phyloP scores from a whole-genome alignment of 1,284 basidiomycete species.

The Trichosporon ovoides region DNA sequence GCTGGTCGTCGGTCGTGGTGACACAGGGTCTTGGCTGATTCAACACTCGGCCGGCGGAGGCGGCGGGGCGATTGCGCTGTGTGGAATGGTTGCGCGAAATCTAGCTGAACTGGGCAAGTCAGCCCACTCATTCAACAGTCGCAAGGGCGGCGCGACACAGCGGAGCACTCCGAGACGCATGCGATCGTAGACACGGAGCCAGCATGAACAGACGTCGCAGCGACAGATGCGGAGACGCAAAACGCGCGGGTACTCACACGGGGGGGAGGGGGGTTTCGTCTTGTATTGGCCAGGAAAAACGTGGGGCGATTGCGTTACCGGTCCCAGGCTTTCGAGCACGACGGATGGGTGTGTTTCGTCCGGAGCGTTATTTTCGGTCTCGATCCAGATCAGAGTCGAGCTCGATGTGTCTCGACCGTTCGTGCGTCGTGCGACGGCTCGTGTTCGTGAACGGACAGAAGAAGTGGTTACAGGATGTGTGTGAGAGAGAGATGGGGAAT shows the following conservation, averaged over 20 bases:
- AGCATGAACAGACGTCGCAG: neutral
- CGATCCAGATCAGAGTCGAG: neutral
- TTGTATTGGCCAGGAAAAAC: conserved; percentile 6
- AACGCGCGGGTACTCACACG: neutral
- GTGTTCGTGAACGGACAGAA: too few species aligned
- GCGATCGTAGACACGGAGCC: neutral
- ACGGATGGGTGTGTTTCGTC: neutral
- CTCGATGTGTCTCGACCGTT: too few species aligned
- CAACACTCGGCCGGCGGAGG: neutral
- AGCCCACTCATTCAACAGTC: neutral
- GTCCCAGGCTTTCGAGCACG: neutral
- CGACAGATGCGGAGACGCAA: neutral
- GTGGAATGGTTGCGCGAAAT: conserved; percentile 1
- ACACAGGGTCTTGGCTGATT: neutral
- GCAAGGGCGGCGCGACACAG: neutral
- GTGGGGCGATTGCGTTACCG: conserved; percentile 3
- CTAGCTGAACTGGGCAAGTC: neutral
- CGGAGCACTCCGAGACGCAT: neutral
- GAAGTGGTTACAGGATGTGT: too few species aligned
- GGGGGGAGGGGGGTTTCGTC: neutral
- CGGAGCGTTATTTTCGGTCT: neutral
- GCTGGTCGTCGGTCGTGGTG: neutral
- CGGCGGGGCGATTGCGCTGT: neutral
- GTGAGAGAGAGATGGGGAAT: too few species aligned
- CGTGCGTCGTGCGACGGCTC: too few species aligned